phyloP scores from a whole-genome alignment of 2,329 filamentous ascomycete genomes.

The Hypoxylon sp. region DNA sequence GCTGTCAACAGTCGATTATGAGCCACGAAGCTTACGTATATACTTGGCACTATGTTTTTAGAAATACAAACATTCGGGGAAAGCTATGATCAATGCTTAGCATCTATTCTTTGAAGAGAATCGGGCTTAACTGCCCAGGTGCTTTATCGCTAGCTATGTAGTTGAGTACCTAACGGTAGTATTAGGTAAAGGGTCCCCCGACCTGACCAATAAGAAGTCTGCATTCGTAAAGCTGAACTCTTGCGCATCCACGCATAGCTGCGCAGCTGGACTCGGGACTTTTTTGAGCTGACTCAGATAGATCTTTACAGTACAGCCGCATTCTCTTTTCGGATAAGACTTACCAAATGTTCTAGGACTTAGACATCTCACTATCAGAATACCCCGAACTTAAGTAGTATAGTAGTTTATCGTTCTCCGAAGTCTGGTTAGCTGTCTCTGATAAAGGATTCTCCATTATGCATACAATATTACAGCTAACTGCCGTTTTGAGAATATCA shows the following conservation, averaged over 20 bases:
- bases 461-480: no score
- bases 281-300: conserved; percentile 24
- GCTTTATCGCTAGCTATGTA: background rate
- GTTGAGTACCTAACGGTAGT: background rate
- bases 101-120: background rate
- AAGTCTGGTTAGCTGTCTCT: background rate
- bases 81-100: background rate
- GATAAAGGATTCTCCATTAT: background rate
- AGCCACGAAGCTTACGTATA: background rate
- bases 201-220: background rate
- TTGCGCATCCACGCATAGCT: background rate
- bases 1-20: background rate
- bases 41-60: background rate
- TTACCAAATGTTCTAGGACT: background rate
- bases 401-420: background rate
- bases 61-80: background rate
- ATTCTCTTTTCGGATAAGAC: background rate
- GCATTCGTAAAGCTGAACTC: background rate
- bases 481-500: no score
- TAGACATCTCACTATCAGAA: background rate
- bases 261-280: background rate
- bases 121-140: background rate
- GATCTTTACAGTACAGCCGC: background rate
- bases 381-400: background rate
- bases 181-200: background rate